Evolutionary conservation across 2,329 filamentous ascomycete species (phyloP), one percentile per base, ranked within the genome.

Genomic region (Colletotrichum sansevieriae): DNA sequence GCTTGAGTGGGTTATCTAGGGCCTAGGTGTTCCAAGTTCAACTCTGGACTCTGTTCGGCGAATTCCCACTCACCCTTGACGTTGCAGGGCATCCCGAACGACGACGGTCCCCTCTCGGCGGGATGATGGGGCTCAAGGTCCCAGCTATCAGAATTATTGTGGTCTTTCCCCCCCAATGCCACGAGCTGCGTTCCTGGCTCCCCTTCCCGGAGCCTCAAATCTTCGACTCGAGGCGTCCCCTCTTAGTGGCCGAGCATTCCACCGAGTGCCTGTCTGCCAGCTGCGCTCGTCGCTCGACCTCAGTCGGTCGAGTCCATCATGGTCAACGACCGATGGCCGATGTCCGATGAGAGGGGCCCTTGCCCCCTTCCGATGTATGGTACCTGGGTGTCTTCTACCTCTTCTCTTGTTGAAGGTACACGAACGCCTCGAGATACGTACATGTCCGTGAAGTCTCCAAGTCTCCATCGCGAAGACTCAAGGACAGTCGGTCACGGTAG

Each of bases 181-280:
- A 29, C 8, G 29, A 9, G 29, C 29, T 8, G 29, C 29, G 7
- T 29, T 8, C 29, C 29, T 29, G 29, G 29, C 29, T 29, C 29
- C 8, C 8, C 43, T 46, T 15, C 12, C 52, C 52, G 18, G 52
- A 55, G 52, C 52, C 52, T 55, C 52, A 55, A 41, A 18, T 52
- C 37, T 54, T 25, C 25, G 35, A 39, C 22, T 41, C 39, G 15
- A n/a, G 6, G 25, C 18, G 62, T 56, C 66, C 43, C 66, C 62
- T 66, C 66, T 56, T 69, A 66, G 66, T 51, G 66, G 62, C 66
- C 66, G 66, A 69, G 66, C 41, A 69, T 69, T 69, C 55, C 54
- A 61, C 66, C 66, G 66, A 69, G 11, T 25, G 25, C 25, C 25
- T 25, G 25, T 4, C 25, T 29, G 29, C 29, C 29, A 29, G 29